Base-by-base conservation (phyloP, 2,329 filamentous ascomycete genomes). In the Celoporthe dispersa region DNA sequence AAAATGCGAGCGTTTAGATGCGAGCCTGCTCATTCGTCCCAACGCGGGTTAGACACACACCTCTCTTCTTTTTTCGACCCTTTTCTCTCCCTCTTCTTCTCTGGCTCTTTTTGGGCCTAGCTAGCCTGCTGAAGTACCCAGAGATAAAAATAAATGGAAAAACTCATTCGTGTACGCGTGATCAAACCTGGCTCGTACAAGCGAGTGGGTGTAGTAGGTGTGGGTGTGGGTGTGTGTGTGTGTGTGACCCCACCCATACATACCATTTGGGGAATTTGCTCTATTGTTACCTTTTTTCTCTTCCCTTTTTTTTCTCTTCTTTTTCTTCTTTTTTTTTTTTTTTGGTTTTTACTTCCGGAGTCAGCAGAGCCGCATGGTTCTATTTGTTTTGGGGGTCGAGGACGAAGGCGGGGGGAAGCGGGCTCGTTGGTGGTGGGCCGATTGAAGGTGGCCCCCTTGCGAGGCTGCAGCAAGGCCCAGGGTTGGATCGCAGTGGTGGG, bases 351-450 rank as follows among this genome's bases (percentile, higher is more conserved):
- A 14, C 19, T 28, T 33, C 25, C 28, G 9, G 8, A 2, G 8
- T 31, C 53, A 57, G 53, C 53, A 57, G 53, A 57, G 53, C 53
- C 53, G 53, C 53, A 57, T 31, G 12, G 25, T 31, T 55, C 12
- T 55, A 55, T 55, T 55, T 55, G n/a, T 25, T 28, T 25, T 55
- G 51, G 51, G 51, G 51, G n/a, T 19, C 25, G 53, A 7, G 28
- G 3, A 16, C 19, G 1, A 33, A 31, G 53, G 53, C 25, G 25
- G 53, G 25, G 53, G 28, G 53, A 31, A 19, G 53, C 25, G 25
- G 51, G 51, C 8, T 25, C 12, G 11, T 12, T 3, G n/a, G 48
- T 22, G 44, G 44, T 48, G 44, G 22, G 44, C 16, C 44, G 44
- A n/a, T 19, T 5, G 44, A 48, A 48, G 22, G 8, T 1, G 44